phyloP scores from a whole-genome alignment of 192 early-diverging fungal species.

The Powellomyces hirtus region DNA sequence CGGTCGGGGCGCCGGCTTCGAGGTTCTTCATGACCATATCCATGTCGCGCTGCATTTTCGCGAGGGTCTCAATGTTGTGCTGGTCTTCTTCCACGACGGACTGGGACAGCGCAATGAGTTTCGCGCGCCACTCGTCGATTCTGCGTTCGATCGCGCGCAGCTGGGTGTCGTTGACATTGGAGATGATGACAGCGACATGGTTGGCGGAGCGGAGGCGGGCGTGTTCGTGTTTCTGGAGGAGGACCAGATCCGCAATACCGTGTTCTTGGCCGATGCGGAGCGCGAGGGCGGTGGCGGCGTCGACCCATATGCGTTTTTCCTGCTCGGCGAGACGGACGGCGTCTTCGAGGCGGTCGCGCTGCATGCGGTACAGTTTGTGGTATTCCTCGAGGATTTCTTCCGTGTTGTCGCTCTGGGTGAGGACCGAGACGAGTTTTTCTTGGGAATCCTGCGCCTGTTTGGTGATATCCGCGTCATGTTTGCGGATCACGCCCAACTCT shows the following conservation, averaged over 20 bases:
- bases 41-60: conserved; percentile 51
- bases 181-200: conserved; percentile 53
- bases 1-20: conserved; percentile 11
- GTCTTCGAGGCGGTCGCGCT: conserved; percentile 53
- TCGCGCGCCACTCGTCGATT: conserved; percentile 52
- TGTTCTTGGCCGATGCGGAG: conserved; percentile 55
- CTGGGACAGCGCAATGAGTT: conserved; percentile 48
- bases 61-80: conserved; percentile 47
- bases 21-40: conserved; percentile 50
- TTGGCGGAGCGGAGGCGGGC: conserved; percentile 41
- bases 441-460: conserved; percentile 56
- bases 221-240: conserved; percentile 53
- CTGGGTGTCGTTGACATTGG: conserved; percentile 47
- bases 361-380: conserved; percentile 59
- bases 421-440: conserved; percentile 47
- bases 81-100: conserved; percentile 57
- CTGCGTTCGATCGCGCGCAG: conserved; percentile 45
- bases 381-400: conserved; percentile 61
- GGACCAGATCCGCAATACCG: conserved; percentile 49
- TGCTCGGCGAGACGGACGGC: conserved; percentile 45
- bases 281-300: conserved; percentile 53
- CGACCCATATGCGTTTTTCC: conserved; percentile 60
- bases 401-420: conserved; percentile 53
- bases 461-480: conserved; percentile 51
- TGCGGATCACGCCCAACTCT: conserved; percentile 51